Evolutionary conservation across 2,329 filamentous ascomycete genomes (phyloP).

Genomic region (Fusarium incarnatum): DNA sequence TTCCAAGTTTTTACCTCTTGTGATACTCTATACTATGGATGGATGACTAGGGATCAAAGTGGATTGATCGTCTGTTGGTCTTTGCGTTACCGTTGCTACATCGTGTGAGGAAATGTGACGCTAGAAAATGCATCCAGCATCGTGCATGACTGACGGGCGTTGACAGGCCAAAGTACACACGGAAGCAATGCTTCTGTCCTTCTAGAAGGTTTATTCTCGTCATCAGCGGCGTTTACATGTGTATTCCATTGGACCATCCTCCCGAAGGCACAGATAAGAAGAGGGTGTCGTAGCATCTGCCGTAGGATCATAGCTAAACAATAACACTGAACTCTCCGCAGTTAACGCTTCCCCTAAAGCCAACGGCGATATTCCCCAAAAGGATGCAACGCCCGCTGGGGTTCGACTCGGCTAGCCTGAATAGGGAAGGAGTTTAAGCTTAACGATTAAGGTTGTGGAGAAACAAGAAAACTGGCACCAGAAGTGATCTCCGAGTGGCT

Average conservation of each 20-base stretch:
- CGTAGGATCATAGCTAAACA: not conserved
- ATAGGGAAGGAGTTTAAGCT: constrained; percentile 34
- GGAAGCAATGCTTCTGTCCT: constrained; percentile 6
- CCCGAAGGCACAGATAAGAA: not conserved
- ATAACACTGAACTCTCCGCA: not conserved
- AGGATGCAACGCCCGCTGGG: constrained; percentile 15
- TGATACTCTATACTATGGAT: not conserved
- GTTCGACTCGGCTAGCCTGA: not conserved
- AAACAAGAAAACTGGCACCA: not conserved
- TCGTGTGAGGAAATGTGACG: constrained; percentile 3
- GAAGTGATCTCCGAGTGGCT: not conserved
- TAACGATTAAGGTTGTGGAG: constrained; percentile 33
- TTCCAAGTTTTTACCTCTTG: not conserved
- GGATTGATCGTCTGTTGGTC: constrained; percentile 9
- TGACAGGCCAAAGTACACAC: not conserved
- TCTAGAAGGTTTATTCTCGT: constrained; percentile 16
- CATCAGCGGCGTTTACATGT: not conserved
- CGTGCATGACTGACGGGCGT: not conserved
- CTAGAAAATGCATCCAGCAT: constrained; percentile 19
- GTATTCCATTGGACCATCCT: not conserved
- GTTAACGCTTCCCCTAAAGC: not conserved
- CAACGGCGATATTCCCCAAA: constrained; percentile 24
- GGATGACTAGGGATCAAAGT: not conserved
- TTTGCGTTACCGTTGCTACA: not conserved
- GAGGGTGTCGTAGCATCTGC: not conserved